Base-by-base conservation (phyloP, 2,329 filamentous ascomycete species). In the Hypoxylon sp. region DNA sequence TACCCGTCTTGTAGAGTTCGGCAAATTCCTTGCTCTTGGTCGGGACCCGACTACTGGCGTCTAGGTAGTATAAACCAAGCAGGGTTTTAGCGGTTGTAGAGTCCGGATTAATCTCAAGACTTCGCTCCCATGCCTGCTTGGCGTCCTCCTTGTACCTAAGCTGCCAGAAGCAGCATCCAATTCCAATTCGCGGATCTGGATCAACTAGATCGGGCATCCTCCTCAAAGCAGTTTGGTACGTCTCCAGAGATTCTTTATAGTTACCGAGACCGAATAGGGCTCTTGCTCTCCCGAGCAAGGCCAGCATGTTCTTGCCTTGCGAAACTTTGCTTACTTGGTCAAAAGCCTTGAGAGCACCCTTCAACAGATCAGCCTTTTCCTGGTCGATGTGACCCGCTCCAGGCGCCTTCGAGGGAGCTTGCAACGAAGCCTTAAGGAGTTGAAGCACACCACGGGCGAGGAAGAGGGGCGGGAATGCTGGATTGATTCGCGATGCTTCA, bases 101-200 rank as follows among this genome's bases (percentile, higher is more conserved):
- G 16, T 91, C 82, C 0, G 90, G 86, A 64, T 80, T 84, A 67
- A 97, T 81, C 67, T 95, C 90, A 19, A 97, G 74, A 8, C 88
- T 86, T 57, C 94, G 82, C 67, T 96, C 89, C 94, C 94, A 99
- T 8, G 94, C 93, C 36, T 79, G 77, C 67, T 90, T 93, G 5
- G 95, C 94, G 64, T 96, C 91, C 23, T 96, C 90, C 71, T 95
- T 97, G 77, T 90, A 91, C 7, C 92, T 92, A 19, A 99, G 79
- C 71, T 96, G 90, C 94, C 95, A 99, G 70, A 97, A 88, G 76
- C 94, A 99, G 72, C 91, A 94, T 34, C 94, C 94, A 66, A 99
- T 93, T 46, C 94, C 94, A 62, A 99, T 93, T 63, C 95, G 84
- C 61, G 94, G 95, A 71, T 99, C 94, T 0, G 94, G 94, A 66